Evolutionary conservation across 2,329 filamentous ascomycete genomes (phyloP).

Genomic region (Aspergillus fructus): DNA sequence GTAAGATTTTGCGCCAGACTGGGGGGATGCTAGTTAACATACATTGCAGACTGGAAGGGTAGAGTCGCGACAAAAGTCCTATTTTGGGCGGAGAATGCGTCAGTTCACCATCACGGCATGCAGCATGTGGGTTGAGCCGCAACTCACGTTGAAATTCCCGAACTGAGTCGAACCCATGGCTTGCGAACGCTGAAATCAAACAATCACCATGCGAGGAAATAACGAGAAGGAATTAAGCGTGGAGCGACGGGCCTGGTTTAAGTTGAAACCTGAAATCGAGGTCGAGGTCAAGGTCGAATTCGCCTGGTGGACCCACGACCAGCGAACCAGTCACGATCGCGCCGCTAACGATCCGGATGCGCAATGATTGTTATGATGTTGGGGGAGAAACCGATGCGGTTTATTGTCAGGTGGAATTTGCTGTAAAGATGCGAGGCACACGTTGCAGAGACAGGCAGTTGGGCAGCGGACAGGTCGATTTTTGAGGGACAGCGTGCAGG

Average conservation of each 20-base stretch:
- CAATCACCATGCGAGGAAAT: slow-evolving; percentile 15
- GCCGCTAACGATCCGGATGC: slow-evolving; percentile 22
- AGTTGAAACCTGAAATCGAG: not conserved
- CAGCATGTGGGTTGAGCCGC: not conserved
- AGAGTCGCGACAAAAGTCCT: slow-evolving; percentile 82
- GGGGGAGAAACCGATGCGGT: not conserved
- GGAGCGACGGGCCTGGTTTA: slow-evolving; percentile 13
- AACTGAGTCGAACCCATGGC: slow-evolving; percentile 56
- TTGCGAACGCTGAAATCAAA: slow-evolving; percentile 15
- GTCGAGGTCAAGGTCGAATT: slow-evolving; percentile 12
- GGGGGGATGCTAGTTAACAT: slow-evolving; percentile 21
- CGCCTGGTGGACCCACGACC: slow-evolving; percentile 25
- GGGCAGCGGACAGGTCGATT: slow-evolving; percentile 8
- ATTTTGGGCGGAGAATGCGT: slow-evolving; percentile 23
- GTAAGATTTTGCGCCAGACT: not conserved
- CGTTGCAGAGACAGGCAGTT: not conserved
- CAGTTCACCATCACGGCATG: slow-evolving; percentile 12
- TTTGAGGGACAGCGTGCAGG: slow-evolving; percentile 4
- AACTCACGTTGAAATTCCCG: slow-evolving; percentile 58
- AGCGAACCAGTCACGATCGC: slow-evolving; percentile 22
- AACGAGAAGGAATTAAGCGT: slow-evolving; percentile 2
- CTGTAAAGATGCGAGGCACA: slow-evolving; percentile 1
- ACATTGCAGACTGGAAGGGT: slow-evolving; percentile 84
- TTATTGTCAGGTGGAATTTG: not conserved
- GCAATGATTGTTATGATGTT: slow-evolving; percentile 7